Percentiles rank a stretch among this genome's conserved stretches.
phyloP scores from a whole-genome alignment of 768 basidiomycete species.

The Trametes meyenii region DNA sequence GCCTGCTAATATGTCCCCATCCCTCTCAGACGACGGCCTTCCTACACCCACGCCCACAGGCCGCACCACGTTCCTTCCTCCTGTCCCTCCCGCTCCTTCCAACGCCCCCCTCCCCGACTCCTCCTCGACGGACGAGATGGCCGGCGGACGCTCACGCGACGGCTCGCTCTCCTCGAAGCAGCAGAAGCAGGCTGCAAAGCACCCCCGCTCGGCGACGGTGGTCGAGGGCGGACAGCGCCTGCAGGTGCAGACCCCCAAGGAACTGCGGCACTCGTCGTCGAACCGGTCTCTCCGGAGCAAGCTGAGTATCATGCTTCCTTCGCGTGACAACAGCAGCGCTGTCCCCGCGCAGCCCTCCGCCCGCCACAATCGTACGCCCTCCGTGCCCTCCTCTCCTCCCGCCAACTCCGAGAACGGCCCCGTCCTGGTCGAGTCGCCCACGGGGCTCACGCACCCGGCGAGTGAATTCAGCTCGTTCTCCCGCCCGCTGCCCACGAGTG shows the following conservation, averaged over 20 bases:
- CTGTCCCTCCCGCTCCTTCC: constrained; percentile 17
- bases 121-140: constrained; percentile 27
- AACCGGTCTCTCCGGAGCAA: constrained; percentile 25
- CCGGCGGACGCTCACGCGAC: constrained; percentile 14
- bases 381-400: constrained; percentile 11
- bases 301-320: constrained; percentile 24
- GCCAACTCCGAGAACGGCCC: constrained; percentile 4
- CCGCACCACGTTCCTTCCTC: constrained; percentile 26
- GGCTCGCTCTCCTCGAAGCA: constrained; percentile 15
- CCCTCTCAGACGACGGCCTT: constrained; percentile 25
- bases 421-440: constrained; percentile 35
- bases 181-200: constrained; percentile 15
- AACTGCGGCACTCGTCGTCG: constrained; percentile 19
- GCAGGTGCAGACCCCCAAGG: constrained; percentile 18
- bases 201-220: constrained; percentile 28
- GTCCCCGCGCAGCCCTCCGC: constrained; percentile 12
- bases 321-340: constrained; percentile 15
- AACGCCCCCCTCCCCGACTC: constrained; percentile 18
- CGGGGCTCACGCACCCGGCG: constrained; percentile 13
- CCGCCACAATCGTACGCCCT: constrained; percentile 22
- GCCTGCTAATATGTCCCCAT: constrained; percentile 6
- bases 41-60: constrained; percentile 29
- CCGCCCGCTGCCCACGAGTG: constrained; percentile 14
- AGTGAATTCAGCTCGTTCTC: constrained; percentile 9
- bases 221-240: constrained; percentile 9